These are phyloP conservation scores for Fusarium equiseti DNA, from an alignment of 2,329 filamentous ascomycete species.

Conservation along the genomic window DNA sequence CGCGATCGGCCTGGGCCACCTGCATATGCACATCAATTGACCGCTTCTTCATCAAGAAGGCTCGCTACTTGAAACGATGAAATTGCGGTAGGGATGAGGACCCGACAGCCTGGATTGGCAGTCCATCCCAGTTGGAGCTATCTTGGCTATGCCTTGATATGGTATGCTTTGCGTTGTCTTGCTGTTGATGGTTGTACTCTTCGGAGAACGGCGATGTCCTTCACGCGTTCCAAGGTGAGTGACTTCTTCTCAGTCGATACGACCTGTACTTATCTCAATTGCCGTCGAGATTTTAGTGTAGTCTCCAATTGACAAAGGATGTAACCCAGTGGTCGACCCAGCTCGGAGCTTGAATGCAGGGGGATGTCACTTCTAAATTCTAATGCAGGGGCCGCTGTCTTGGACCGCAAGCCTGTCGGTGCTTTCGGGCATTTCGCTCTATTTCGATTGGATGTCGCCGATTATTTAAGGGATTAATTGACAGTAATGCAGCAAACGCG, in stretches of 20 bases:
- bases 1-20: not conserved
- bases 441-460: not conserved
- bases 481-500: not conserved
- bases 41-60: conserved; percentile 4
- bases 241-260: too few species aligned
- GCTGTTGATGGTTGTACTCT: not conserved
- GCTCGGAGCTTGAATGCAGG: not conserved
- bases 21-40: not conserved
- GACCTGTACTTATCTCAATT: not conserved
- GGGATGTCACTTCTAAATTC: not conserved
- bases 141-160: conserved; percentile 7
- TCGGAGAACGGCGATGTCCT: not conserved
- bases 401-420: not conserved
- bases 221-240: accelerated
- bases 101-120: not conserved
- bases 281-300: accelerated
- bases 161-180: conserved; percentile 5
- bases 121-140: not conserved
- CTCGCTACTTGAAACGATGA: not conserved
- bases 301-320: not conserved
- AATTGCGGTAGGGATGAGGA: not conserved
- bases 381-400: conserved; percentile 16
- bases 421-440: not conserved
- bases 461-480: not conserved
- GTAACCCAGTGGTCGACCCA: too few species aligned